These are phyloP conservation scores for Pseudogymnoascus sp. DNA, from an alignment of 2,329 filamentous ascomycete species.

Conservation along the genomic window DNA sequence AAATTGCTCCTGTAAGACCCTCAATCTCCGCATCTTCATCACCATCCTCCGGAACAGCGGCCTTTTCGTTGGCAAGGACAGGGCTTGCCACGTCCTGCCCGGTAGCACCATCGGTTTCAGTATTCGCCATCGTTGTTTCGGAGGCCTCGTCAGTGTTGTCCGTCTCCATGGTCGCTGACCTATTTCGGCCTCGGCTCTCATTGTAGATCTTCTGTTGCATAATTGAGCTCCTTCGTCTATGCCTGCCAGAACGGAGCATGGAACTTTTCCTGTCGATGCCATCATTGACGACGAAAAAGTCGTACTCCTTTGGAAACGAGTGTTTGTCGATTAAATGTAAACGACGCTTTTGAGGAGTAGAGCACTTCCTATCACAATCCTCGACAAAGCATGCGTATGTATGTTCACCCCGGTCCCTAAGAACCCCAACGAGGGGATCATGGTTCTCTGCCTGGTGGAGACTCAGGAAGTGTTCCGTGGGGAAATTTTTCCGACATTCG, in stretches of 20 bases:
- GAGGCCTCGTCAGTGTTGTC: slow-evolving; percentile 19
- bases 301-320: slow-evolving; percentile 80
- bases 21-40: slow-evolving; percentile 47
- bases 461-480: slow-evolving; percentile 70
- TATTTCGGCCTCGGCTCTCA: slow-evolving; percentile 19
- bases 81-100: slow-evolving; percentile 17
- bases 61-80: slow-evolving; percentile 20
- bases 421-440: slow-evolving; percentile 69
- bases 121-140: slow-evolving; percentile 21
- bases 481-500: slow-evolving; percentile 82
- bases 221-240: slow-evolving; percentile 45
- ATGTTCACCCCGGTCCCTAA: slow-evolving; percentile 74
- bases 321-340: slow-evolving; percentile 94
- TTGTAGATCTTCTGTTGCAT: slow-evolving; percentile 23
- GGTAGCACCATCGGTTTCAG: slow-evolving; percentile 19
- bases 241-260: slow-evolving; percentile 59
- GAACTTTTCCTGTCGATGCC: slow-evolving; percentile 84
- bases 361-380: slow-evolving; percentile 77
- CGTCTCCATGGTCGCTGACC: slow-evolving; percentile 19
- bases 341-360: slow-evolving; percentile 73
- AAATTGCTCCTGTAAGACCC: slow-evolving; percentile 61
- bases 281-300: slow-evolving; percentile 78
- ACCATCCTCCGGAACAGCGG: slow-evolving; percentile 12
- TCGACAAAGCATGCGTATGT: slow-evolving; percentile 92
- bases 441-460: slow-evolving; percentile 90